Percentiles rank a stretch among this genome's conserved stretches.
Evolutionary conservation across 1,284 basidiomycete species (phyloP).

Genomic region (Irpex lacteus): DNA sequence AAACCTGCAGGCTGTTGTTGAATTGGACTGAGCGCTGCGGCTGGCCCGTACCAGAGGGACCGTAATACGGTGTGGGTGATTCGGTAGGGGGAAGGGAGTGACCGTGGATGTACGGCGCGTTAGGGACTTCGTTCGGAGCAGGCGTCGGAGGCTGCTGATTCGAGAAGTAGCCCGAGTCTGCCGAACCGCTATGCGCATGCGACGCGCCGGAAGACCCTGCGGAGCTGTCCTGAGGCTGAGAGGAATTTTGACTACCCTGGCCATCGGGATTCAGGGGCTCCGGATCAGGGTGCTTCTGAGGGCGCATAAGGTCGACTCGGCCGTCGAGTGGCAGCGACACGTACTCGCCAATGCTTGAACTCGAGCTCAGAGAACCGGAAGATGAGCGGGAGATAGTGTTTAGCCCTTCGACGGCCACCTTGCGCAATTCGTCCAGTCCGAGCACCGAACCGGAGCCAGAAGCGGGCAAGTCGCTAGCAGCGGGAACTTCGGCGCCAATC

Average conservation of each 20-base stretch:
- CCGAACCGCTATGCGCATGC: conserved; percentile 21
- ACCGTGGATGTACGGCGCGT: conserved; percentile 36
- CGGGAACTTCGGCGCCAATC: conserved; percentile 29
- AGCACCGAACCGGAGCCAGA: conserved; percentile 34
- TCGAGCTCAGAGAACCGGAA: neutral
- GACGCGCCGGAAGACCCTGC: conserved; percentile 15
- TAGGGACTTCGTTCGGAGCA: conserved; percentile 49
- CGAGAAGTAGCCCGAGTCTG: conserved; percentile 24
- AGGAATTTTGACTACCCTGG: neutral
- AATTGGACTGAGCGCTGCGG: neutral
- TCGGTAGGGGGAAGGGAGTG: conserved; percentile 28
- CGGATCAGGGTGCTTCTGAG: conserved; percentile 36
- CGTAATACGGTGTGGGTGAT: conserved; percentile 22
- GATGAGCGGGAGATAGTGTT: conserved; percentile 11
- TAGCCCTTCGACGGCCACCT: conserved; percentile 62
- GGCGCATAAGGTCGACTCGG: conserved; percentile 80
- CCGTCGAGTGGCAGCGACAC: conserved; percentile 81
- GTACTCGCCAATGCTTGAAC: conserved; percentile 62
- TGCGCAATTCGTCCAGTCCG: conserved; percentile 68
- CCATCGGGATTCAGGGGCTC: neutral
- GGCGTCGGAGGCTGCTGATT: conserved; percentile 52
- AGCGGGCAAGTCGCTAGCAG: conserved; percentile 11
- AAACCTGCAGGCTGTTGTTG: conserved; percentile 11
- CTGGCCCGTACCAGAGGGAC: neutral
- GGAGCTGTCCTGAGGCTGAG: neutral